These are phyloP conservation scores for Entophlyctis luteolus DNA, from an alignment of 192 early-diverging fungal genomes.

Conservation along the genomic window DNA sequence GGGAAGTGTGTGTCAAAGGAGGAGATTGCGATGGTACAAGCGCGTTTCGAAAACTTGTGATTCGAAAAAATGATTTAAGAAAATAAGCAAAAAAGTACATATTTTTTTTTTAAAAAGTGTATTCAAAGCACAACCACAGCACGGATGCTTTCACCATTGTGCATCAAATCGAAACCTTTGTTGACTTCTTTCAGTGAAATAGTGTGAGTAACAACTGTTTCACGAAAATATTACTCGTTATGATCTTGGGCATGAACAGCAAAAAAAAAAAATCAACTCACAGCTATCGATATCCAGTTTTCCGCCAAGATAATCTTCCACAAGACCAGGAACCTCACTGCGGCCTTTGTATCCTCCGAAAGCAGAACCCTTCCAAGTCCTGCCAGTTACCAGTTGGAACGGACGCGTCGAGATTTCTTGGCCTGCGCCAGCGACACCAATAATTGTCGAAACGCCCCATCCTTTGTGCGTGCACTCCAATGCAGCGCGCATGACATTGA, in stretches of 20 bases:
- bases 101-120: not conserved
- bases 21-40: not conserved
- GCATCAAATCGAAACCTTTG: constrained; percentile 91
- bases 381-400: constrained; percentile 93
- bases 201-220: constrained; percentile 68
- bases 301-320: constrained; percentile 78
- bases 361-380: constrained; percentile 92
- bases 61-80: constrained; percentile 33
- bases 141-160: constrained; percentile 52
- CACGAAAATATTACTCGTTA: not conserved
- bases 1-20: not conserved
- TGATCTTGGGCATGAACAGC: not conserved
- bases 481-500: constrained; percentile 89
- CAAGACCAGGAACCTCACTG: constrained; percentile 79
- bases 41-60: not conserved
- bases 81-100: not conserved
- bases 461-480: constrained; percentile 75
- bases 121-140: constrained; percentile 32
- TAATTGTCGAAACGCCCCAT: constrained; percentile 85
- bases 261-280: constrained; percentile 13
- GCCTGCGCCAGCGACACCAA: constrained; percentile 87
- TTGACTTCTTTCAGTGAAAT: constrained; percentile 81
- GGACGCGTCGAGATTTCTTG: constrained; percentile 91
- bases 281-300: constrained; percentile 89
- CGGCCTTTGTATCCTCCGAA: constrained; percentile 97